Evolutionary conservation across 2,329 filamentous ascomycete species (phyloP), one percentile per base, ranked within the genome.

Genomic region (Exophiala sp.): DNA sequence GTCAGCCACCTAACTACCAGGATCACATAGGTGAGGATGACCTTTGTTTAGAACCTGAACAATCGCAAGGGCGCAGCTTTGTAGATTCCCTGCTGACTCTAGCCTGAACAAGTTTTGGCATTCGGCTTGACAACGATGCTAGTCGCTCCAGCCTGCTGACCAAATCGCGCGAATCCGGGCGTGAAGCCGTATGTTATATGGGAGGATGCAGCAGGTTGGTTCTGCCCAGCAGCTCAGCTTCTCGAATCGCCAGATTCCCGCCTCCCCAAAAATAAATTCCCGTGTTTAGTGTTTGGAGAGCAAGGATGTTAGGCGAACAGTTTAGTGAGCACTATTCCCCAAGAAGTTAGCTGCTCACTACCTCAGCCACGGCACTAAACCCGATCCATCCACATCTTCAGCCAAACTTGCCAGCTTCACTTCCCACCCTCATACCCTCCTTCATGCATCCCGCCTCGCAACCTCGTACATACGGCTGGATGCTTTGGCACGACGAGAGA

Each of bases 231-330:
- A n/a, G n/a, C n/a, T n/a, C n/a, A n/a, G n/a, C n/a, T n/a, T n/a
- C n/a, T n/a, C n/a, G n/a, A n/a, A n/a, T n/a, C n/a, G 16, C 13
- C 34, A 11, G 10, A 13, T 37, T 46, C 38, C 49, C 38, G 39
- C 37, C 38, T 43, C 43, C 39, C 38, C n/a, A n/a, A 19, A 38
- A 47, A 43, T 39, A 52, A 24, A n/a, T n/a, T n/a, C n/a, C 49
- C 49, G 43, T 34, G 38, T 43, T 21, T 16, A 24, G n/a, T n/a
- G n/a, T n/a, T n/a, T n/a, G n/a, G n/a, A n/a, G n/a, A n/a, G n/a
- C n/a, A n/a, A n/a, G n/a, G n/a, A n/a, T n/a, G n/a, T n/a, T n/a
- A n/a, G n/a, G n/a, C n/a, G 30, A 16, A 9, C 34, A 18, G 14
- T 8, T 37, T 37, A 19, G 34, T 19, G 18, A 8, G 34, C 34